Percentiles rank a stretch among this genome's conserved stretches.
These are phyloP conservation scores for Amanita jacksonii DNA, from an alignment of 768 basidiomycete species.

Conservation along the genomic window DNA sequence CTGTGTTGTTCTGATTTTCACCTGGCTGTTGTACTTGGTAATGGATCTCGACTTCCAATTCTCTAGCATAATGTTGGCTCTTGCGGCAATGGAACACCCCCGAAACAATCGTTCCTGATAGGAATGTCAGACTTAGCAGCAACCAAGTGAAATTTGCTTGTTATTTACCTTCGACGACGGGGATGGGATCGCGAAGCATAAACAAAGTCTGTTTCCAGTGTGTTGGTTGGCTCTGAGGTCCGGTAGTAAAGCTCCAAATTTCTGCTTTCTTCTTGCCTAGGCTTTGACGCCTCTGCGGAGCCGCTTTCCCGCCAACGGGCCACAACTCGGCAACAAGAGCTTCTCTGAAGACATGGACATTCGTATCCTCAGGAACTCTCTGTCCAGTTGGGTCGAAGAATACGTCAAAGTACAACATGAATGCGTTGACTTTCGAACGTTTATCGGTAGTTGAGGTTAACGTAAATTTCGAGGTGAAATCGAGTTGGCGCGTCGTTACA, in stretches of 20 bases:
- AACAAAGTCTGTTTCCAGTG: conserved; percentile 98
- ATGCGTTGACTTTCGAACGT: conserved; percentile 60
- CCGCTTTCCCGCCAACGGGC: conserved; percentile 63
- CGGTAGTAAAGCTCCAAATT: conserved; percentile 80
- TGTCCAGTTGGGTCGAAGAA: conserved; percentile 67
- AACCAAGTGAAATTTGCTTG: neutral
- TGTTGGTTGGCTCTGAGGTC: conserved; percentile 77
- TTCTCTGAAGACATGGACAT: conserved; percentile 48
- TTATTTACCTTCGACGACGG: conserved; percentile 60
- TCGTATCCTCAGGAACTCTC: conserved; percentile 39
- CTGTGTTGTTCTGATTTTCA: conserved; percentile 24
- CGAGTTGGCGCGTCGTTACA: conserved; percentile 60
- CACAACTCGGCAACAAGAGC: conserved; percentile 69
- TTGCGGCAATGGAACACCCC: conserved; percentile 85
- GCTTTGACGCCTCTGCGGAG: conserved; percentile 51
- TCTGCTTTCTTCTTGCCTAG: conserved; percentile 35
- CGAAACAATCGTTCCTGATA: conserved; percentile 56
- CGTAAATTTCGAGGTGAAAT: conserved; percentile 71
- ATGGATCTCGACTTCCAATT: conserved; percentile 88
- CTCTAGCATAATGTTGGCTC: conserved; percentile 70
- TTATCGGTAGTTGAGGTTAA: conserved; percentile 55
- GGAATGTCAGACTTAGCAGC: conserved; percentile 5
- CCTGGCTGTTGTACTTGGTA: conserved; percentile 43
- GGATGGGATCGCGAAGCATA: conserved; percentile 69
- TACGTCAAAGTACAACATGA: conserved; percentile 91